Conservation (phyloP, 176 grass and related monocot genomes). For the Musa acuminata region DNA sequence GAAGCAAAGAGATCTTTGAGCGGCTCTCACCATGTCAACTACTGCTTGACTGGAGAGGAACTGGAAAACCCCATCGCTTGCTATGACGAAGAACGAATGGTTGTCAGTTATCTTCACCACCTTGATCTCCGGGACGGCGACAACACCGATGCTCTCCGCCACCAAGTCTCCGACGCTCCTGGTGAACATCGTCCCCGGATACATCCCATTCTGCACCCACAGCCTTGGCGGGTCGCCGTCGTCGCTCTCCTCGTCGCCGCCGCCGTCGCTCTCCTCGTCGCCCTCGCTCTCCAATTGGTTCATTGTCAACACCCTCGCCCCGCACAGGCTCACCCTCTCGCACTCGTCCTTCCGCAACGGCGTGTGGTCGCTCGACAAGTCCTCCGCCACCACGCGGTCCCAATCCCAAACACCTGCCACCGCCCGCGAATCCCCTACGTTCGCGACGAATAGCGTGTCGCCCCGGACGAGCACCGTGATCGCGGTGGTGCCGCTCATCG, state of each 20-base stretch:
- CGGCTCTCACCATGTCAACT: conserved; percentile 54
- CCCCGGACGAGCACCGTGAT: conserved; percentile 59
- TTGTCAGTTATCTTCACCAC: conserved; percentile 43
- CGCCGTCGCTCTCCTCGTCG: conserved; percentile 31
- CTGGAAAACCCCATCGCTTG: conserved; percentile 83
- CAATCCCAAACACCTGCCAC: conserved; percentile 49
- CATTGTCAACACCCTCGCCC: conserved; percentile 68
- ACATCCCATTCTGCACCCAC: conserved; percentile 68
- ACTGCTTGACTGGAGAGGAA: conserved; percentile 87
- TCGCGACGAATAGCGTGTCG: conserved; percentile 53
- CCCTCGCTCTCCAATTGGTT: conserved; percentile 46
- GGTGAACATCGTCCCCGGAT: conserved; percentile 78
- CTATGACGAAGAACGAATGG: conserved; percentile 68
- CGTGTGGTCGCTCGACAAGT: conserved; percentile 81
- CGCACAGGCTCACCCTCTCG: conserved; percentile 63
- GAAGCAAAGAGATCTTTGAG: no score
- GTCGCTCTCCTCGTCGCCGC: conserved; percentile 34
- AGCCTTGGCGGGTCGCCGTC: conserved; percentile 74
- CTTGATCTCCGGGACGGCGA: conserved; percentile 69
- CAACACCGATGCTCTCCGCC: conserved; percentile 62
- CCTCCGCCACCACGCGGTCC: conserved; percentile 43
- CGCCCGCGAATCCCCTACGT: conserved; percentile 83
- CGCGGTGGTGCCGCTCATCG: conserved; percentile 88
- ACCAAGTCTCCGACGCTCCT: conserved; percentile 71
- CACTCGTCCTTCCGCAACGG: conserved; percentile 81